Percentiles rank a stretch among this genome's conserved stretches.
phyloP scores from a whole-genome alignment of 805 yeast species.

The Kodamaea nitidulidarum region DNA sequence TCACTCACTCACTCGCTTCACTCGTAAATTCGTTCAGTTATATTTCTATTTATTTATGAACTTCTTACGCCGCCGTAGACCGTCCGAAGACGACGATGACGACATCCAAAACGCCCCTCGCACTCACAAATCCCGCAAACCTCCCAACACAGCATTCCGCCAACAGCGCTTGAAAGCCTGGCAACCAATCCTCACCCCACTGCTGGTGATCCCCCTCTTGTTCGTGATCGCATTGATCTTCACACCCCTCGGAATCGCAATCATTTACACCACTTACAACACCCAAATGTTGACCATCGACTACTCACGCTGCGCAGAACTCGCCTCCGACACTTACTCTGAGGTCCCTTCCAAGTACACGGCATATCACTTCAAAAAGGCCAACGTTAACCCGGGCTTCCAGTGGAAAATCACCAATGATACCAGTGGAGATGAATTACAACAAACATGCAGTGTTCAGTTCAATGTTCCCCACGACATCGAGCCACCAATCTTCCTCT shows the following conservation, averaged over 20 bases:
- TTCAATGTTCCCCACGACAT: constrained; percentile 72
- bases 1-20: too few relatives aligned
- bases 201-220: constrained; percentile 82
- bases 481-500: constrained; percentile 67
- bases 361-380: constrained; percentile 55
- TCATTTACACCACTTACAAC: constrained; percentile 69
- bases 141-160: constrained; percentile 70
- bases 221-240: constrained; percentile 71
- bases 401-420: constrained; percentile 54
- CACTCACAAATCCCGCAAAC: constrained; percentile 35
- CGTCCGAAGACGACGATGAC: constrained; percentile 21
- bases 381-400: constrained; percentile 43
- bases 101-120: constrained; percentile 14
- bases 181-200: constrained; percentile 90
- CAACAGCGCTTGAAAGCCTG: constrained; percentile 69
- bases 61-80: constrained; percentile 19
- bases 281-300: constrained; percentile 74
- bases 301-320: constrained; percentile 63
- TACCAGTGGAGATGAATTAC: constrained; percentile 34
- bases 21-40: too few relatives aligned
- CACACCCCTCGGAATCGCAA: constrained; percentile 87
- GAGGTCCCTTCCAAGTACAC: constrained; percentile 59
- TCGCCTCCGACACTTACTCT: constrained; percentile 35
- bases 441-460: constrained; percentile 54
- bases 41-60: constrained; percentile 3